Conservation (phyloP, 1,284 basidiomycete genomes). For the Ceratobasidium sp. region DNA sequence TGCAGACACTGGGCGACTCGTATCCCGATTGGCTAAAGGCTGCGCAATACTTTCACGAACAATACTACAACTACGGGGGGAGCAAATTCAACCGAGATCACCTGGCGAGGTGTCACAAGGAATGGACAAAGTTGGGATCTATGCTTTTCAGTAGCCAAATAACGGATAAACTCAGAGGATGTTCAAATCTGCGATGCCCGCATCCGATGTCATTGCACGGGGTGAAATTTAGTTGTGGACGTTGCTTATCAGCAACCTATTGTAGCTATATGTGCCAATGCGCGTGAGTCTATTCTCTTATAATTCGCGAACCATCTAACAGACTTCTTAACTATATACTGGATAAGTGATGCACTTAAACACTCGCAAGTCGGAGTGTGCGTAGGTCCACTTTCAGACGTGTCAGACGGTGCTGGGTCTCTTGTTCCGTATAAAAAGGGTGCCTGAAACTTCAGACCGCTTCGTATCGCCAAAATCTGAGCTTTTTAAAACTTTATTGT, state of each 20-base stretch:
- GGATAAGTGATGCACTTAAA: neutral
- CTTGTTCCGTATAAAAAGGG: no score
- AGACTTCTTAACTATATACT: neutral
- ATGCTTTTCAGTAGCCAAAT: neutral
- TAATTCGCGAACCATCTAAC: no score
- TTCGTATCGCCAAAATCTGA: no score
- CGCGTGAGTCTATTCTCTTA: conserved; percentile 9
- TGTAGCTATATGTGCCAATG: neutral
- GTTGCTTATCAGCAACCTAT: neutral
- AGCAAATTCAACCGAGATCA: neutral
- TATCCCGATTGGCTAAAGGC: neutral
- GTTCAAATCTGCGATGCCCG: conserved; percentile 1
- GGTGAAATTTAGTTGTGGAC: neutral
- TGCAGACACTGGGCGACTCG: no score
- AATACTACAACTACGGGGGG: neutral
- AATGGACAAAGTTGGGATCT: neutral
- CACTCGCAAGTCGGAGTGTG: neutral
- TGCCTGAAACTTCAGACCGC: no score
- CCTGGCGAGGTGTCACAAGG: neutral
- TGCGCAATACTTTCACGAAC: neutral
- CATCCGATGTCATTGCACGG: neutral
- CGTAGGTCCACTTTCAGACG: no score
- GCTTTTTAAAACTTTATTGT: no score
- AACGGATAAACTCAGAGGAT: neutral
- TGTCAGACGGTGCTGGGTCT: no score